Conservation (phyloP, 2,329 filamentous ascomycete genomes). For the Sporothrix humicola region DNA sequence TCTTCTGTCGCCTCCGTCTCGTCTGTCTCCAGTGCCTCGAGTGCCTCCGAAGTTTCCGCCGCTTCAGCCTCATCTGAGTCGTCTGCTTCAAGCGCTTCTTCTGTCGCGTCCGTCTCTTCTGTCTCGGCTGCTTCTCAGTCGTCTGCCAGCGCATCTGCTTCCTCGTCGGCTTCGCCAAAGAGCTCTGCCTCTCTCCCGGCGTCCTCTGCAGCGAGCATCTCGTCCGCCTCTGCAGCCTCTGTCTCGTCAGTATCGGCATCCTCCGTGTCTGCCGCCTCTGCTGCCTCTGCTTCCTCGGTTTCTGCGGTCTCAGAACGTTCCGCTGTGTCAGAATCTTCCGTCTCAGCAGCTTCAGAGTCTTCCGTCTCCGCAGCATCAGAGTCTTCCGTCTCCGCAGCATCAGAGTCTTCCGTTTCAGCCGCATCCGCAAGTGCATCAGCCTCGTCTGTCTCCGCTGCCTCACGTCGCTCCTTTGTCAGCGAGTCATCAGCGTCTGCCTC, state of each 20-base stretch:
- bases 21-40: not conserved
- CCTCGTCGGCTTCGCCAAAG: not conserved
- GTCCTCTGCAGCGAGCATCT: not conserved
- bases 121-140: not conserved
- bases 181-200: not conserved
- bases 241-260: not conserved
- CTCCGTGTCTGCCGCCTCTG: not conserved
- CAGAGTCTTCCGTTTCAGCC: not conserved
- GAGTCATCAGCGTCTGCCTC: not conserved
- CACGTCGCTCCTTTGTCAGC: not conserved
- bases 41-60: not conserved
- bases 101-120: not conserved
- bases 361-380: not conserved
- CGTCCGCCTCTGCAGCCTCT: not conserved
- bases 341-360: not conserved
- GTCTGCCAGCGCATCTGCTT: not conserved
- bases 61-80: not conserved
- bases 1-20: too few relatives aligned
- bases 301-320: not conserved
- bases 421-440: not conserved
- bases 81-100: not conserved
- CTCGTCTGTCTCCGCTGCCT: not conserved
- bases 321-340: not conserved
- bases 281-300: not conserved
- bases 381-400: not conserved